These are phyloP conservation scores for Cyberlindnera bimundalis DNA, from an alignment of 805 yeast genomes.

Conservation along the genomic window DNA sequence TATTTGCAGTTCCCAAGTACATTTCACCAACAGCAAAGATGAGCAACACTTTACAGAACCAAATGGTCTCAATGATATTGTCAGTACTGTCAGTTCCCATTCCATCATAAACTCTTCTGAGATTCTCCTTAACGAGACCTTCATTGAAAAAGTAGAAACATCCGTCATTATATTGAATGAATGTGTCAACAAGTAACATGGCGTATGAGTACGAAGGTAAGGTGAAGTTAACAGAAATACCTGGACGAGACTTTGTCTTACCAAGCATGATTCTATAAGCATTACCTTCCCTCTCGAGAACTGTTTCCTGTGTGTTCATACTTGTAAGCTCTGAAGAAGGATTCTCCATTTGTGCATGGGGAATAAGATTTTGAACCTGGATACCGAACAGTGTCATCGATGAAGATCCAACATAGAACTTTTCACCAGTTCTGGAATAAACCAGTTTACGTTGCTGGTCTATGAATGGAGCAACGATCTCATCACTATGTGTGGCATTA, in stretches of 20 bases:
- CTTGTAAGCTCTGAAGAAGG: conserved; percentile 21
- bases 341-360: conserved; percentile 18
- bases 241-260: conserved; percentile 64
- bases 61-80: conserved; percentile 67
- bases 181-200: conserved; percentile 68
- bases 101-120: conserved; percentile 58
- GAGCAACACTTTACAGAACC: conserved; percentile 73
- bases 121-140: conserved; percentile 66
- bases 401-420: conserved; percentile 74
- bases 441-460: conserved; percentile 70
- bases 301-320: conserved; percentile 42
- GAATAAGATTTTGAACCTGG: conserved; percentile 65
- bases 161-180: conserved; percentile 76
- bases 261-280: conserved; percentile 70
- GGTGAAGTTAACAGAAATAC: conserved; percentile 65
- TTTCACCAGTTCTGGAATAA: conserved; percentile 72
- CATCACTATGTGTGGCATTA: conserved; percentile 2
- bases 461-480: conserved; percentile 66
- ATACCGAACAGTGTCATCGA: conserved; percentile 80
- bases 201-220: conserved; percentile 78
- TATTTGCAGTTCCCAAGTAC: conserved; percentile 75
- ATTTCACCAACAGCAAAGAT: conserved; percentile 81
- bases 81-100: conserved; percentile 36
- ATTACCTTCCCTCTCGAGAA: conserved; percentile 70
- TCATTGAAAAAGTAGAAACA: conserved; percentile 84